Base-by-base conservation (phyloP, 805 yeast species). In the Barnettozyma sucrosica region DNA sequence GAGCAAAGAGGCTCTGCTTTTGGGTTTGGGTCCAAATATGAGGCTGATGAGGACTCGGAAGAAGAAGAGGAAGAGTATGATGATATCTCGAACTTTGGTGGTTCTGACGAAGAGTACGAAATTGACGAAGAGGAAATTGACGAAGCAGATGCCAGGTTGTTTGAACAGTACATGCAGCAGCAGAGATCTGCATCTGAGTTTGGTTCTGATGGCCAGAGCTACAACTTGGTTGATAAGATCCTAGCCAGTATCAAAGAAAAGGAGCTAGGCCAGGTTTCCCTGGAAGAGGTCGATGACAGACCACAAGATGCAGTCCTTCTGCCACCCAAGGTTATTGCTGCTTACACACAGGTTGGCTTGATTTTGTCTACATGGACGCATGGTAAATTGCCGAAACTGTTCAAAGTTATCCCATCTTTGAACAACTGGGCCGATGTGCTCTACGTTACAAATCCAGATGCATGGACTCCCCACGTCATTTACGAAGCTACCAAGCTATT, bases 281-380 rank as follows among this genome's bases (percentile, higher is more conserved):
- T 58, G 48, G 58, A 59, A 48, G 67, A 64, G 44, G 57, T 60
- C 40, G 44, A 49, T 21, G 66, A 64, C 56, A 73, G 70, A 65
- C 79, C 75, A 14, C 69, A 64, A 19, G 92, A 88, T 57, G 88
- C 83, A 45, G 97, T 92, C 4, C 75, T 85, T 56, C 74, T 93
- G 50, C 99, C 99, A 7, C 97, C 97, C 49, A 90, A 93, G 65
- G 98, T 93, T 47, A 89, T 93, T 59, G 89, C 86, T 54, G 98
- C 97, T 1, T 93, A 92, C 65, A 83, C 88, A 42, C 88, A 88
- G 62, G 92, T 93, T 41, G 98, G 98, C 8, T 82, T 81, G 55
- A 82, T 92, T 45, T 72, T 93, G 50, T 76, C 89, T 19, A 81
- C 95, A 5, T 93, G 95, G 80, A 85, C 90, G 36, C 96, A 93